phyloP scores from a whole-genome alignment of 83 land plant genomes.

The Isoetes engelmannii region DNA sequence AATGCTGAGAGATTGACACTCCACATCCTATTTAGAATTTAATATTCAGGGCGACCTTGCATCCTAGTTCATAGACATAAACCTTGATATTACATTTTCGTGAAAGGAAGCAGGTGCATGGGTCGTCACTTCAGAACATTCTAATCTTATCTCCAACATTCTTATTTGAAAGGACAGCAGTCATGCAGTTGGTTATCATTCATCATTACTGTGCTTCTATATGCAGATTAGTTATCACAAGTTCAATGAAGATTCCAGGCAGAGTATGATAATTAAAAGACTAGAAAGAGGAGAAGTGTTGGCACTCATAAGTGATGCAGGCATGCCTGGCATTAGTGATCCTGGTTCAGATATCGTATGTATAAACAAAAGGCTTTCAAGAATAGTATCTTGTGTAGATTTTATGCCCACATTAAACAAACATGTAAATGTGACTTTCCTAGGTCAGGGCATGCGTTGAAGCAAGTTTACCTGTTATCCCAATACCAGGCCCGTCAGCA shows the following conservation, averaged over 20 bases:
- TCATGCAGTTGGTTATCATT: neutral
- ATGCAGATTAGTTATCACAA: constrained; percentile 92
- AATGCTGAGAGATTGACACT: too few species aligned
- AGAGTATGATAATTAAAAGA: constrained; percentile 45
- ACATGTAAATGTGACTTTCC: neutral
- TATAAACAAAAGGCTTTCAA: too few species aligned
- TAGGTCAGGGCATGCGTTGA: constrained; percentile 69
- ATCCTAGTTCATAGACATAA: too few species aligned
- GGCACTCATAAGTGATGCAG: constrained; percentile 94
- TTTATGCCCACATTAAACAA: too few species aligned
- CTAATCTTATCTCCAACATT: too few species aligned
- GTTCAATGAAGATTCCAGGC: constrained; percentile 73
- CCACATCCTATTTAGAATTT: too few species aligned
- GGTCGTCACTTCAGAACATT: too few species aligned
- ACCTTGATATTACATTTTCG: too few species aligned
- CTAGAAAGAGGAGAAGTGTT: constrained; percentile 61
- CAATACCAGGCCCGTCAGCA: constrained; percentile 91
- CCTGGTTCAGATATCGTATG: constrained; percentile 81
- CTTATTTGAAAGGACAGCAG: too few species aligned
- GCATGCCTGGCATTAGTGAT: constrained; percentile 96
- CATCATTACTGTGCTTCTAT: neutral
- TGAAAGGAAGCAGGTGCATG: too few species aligned
- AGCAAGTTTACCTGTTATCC: constrained; percentile 53
- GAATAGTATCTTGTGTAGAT: too few species aligned
- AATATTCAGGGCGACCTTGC: too few species aligned